Percentiles rank a stretch among this genome's conserved stretches.
phyloP scores from a whole-genome alignment of 495 filamentous ascomycete genomes.

The Penicillium parvum region DNA sequence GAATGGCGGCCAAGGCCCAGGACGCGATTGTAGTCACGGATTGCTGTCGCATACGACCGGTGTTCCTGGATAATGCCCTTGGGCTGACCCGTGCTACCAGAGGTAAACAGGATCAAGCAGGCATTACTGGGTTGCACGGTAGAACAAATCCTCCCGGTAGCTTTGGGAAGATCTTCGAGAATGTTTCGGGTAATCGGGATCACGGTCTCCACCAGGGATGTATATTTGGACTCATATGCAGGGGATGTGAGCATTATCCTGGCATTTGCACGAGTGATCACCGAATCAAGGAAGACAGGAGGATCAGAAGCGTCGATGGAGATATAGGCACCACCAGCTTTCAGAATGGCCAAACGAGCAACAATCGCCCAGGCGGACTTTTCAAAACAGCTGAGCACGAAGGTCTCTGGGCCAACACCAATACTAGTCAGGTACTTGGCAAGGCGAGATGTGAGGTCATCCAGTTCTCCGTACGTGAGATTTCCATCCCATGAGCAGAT shows the following conservation, averaged over 20 bases:
- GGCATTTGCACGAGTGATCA: neutral
- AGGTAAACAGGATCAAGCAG: conserved; percentile 39
- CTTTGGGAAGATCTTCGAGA: neutral
- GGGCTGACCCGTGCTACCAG: conserved; percentile 42
- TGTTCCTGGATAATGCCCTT: conserved; percentile 51
- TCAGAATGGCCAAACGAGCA: conserved; percentile 46
- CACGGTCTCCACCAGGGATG: neutral
- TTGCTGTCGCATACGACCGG: conserved; percentile 27
- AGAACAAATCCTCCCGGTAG: neutral
- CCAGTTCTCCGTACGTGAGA: conserved; percentile 18
- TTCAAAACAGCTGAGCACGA: conserved; percentile 52
- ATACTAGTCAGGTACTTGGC: conserved; percentile 8
- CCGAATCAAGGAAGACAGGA: conserved; percentile 1
- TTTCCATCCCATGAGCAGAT: conserved; percentile 18
- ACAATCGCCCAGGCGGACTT: conserved; percentile 47
- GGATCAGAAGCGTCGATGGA: conserved; percentile 10
- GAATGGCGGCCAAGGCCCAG: conserved; percentile 13
- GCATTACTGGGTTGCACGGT: conserved; percentile 13
- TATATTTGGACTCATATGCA: neutral
- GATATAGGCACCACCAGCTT: conserved; percentile 39
- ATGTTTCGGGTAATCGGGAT: neutral
- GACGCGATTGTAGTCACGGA: conserved; percentile 17
- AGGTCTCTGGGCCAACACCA: conserved; percentile 33
- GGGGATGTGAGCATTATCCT: conserved; percentile 4
- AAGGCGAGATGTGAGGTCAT: conserved; percentile 4